Evolutionary conservation across 2,329 filamentous ascomycete genomes (phyloP).

Genomic region (Fonsecaea nubica): DNA sequence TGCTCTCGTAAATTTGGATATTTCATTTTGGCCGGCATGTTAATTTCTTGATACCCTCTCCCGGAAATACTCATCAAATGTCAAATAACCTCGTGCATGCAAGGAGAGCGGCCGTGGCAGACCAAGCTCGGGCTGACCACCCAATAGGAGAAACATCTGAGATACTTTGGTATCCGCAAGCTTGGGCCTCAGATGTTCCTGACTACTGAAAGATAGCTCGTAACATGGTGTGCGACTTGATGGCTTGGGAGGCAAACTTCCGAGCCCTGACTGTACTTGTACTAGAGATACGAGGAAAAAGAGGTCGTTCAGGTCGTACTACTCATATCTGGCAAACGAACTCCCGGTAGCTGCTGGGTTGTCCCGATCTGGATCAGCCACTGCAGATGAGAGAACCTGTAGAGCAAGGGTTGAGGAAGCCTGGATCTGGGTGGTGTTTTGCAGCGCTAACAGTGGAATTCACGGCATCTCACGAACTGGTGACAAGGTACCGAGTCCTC

Average conservation of each 20-base stretch:
- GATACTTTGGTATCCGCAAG: conserved; percentile 10
- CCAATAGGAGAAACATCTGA: conserved; percentile 7
- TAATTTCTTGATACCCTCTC: conserved; percentile 18
- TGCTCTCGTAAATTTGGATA: conserved; percentile 23
- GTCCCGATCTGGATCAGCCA: conserved; percentile 8
- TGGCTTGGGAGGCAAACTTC: neutral
- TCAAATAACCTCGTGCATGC: conserved; percentile 27
- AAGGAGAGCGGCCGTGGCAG: conserved; percentile 20
- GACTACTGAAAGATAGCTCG: conserved; percentile 7
- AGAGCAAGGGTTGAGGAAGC: neutral
- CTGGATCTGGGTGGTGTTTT: neutral
- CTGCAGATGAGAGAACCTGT: neutral
- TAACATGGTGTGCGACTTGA: neutral
- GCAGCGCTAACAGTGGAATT: neutral
- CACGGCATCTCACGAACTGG: neutral
- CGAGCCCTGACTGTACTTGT: neutral
- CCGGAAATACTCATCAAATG: conserved; percentile 22
- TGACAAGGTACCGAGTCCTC: no score
- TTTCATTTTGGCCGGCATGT: conserved; percentile 32
- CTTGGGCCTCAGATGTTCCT: conserved; percentile 11
- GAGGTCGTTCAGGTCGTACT: no score
- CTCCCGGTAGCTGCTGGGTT: conserved; percentile 1
- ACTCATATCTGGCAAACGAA: neutral
- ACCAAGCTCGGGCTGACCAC: conserved; percentile 8
- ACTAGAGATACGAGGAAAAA: neutral